Evolutionary conservation across 768 basidiomycete genomes (phyloP).

Genomic region (Cystobasidium onofrii): DNA sequence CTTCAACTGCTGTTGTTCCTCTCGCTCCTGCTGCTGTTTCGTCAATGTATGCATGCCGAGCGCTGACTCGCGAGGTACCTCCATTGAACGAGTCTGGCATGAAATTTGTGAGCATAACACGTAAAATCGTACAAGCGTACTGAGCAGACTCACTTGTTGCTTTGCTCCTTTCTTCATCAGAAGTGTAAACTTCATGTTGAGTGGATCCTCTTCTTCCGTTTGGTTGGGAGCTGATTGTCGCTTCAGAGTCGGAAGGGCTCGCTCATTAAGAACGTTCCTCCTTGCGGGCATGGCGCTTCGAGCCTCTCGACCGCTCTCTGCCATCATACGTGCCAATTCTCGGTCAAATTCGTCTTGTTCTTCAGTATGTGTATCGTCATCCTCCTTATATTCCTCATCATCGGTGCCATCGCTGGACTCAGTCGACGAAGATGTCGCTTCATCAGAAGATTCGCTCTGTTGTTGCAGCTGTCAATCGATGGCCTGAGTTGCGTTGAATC

Average conservation of each 20-base stretch:
- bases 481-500: not conserved
- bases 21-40: conserved; percentile 86
- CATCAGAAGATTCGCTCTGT: not conserved
- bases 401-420: not conserved
- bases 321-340: conserved; percentile 89
- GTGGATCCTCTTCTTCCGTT: conserved; percentile 37
- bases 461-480: not conserved
- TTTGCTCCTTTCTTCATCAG: conserved; percentile 88
- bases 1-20: conserved; percentile 94
- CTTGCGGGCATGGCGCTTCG: not conserved
- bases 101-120: not conserved
- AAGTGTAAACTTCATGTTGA: conserved; percentile 81
- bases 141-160: conserved; percentile 59
- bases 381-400: conserved; percentile 23
- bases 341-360: conserved; percentile 85
- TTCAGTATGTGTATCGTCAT: conserved; percentile 34
- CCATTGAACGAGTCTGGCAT: conserved; percentile 67
- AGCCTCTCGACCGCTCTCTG: conserved; percentile 57
- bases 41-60: conserved; percentile 83
- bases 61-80: conserved; percentile 76
- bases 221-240: conserved; percentile 6
- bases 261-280: conserved; percentile 49
- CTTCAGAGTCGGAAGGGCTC: conserved; percentile 40
- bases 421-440: not conserved
- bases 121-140: not conserved